Base-by-base conservation (phyloP, 805 yeast species). In the Suhomyces prunicola region DNA sequence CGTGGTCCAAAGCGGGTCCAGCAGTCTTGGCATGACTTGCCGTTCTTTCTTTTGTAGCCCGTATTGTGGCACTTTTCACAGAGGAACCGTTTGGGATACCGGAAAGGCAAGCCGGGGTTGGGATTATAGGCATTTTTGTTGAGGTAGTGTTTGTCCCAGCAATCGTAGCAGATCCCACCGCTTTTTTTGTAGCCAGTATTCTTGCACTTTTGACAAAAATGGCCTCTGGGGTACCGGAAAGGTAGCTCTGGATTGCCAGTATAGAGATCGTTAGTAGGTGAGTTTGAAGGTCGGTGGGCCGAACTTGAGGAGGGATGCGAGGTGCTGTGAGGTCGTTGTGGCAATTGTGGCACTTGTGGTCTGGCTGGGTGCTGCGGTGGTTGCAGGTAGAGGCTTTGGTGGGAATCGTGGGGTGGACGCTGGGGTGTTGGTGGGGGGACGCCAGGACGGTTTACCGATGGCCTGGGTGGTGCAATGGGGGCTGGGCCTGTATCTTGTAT, bases 41-140 rank as follows among this genome's bases (percentile, higher is more conserved):
- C 88, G 59, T 83, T 84, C 62, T 81, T 84, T 61, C 80, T 78
- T 59, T 74, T 74, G 63, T 74, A 76, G 2, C 96, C 96, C 0
- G 92, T 86, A 63, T 90, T 90, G 51, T 77, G 73, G 70, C 97
- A 90, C 61, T 85, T 86, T 7, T 72, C 68, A 63, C 97, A 90
- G 52, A 72, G 70, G 62, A 72, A 86, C 2, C 83, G 77, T 2
- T 58, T 66, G 0, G 96, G 96, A 60, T 87, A 90, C 47, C 67
- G 66, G 82, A 88, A 87, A 0, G 92, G 88, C 6, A 85, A 71
- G 1, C 65, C 56, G 1, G 76, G 73, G 54, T 79, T 79, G 39
- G 82, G 78, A 48, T 79, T 79, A 60, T 78, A 77, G 5, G 75
- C 70, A 54, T 73, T 49, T 9, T 60, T 52, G 23, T 53, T 55